A percentile compares a stretch with the other conserved stretches of the same genome.
Evolutionary conservation across 139 green algal genomes (phyloP).

Genomic region (Tetraselmis striata): DNA sequence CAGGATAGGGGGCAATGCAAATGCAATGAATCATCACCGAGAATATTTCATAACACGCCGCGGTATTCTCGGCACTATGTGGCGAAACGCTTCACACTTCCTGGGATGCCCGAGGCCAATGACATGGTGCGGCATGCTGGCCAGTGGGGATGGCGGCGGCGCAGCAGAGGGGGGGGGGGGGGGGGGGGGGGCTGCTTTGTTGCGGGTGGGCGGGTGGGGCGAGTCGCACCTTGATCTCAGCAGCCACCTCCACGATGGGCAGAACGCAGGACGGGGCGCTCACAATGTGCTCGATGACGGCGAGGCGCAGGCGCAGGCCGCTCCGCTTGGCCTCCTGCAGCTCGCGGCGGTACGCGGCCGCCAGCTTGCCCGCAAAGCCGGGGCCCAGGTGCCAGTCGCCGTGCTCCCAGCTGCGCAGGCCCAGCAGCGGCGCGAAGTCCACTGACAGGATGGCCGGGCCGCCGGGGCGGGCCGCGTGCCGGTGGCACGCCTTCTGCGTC

Average conservation of each 20-base stretch:
- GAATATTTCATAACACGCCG: no score
- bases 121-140: no score
- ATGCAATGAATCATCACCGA: no score
- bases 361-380: neutral
- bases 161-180: no score
- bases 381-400: neutral
- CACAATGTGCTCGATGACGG: neutral
- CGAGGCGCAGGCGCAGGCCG: neutral
- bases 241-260: neutral
- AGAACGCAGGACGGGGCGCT: neutral
- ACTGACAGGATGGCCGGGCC: neutral
- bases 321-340: neutral
- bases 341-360: neutral
- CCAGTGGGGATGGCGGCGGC: no score
- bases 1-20: no score
- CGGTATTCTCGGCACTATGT: no score
- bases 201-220: no score
- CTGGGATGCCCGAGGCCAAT: no score
- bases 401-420: neutral
- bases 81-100: no score
- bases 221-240: neutral
- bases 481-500: neutral
- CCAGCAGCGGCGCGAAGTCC: neutral
- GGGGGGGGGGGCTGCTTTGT: no score
- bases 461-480: no score